A percentile compares a stretch with the other conserved stretches of the same genome.
phyloP scores from a whole-genome alignment of 768 basidiomycete genomes.

The Sarcomyxa edulis region DNA sequence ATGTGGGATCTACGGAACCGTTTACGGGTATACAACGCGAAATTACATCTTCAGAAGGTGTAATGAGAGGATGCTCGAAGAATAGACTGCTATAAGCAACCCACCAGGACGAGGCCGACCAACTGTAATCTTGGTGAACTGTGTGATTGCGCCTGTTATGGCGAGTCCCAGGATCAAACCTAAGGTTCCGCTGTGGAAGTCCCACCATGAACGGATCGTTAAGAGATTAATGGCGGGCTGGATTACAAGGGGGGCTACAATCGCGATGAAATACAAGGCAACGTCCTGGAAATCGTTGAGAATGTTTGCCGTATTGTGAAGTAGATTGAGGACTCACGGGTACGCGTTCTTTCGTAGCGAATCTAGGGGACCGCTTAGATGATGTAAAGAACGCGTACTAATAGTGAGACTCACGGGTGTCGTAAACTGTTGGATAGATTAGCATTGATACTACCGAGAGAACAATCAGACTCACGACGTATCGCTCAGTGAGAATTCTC shows the following conservation, averaged over 20 bases:
- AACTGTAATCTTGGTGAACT: slow-evolving; percentile 81
- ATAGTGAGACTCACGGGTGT: slow-evolving; percentile 29
- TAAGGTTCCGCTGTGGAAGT: slow-evolving; percentile 65
- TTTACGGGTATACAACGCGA: slow-evolving; percentile 64
- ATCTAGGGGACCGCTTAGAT: slow-evolving; percentile 32
- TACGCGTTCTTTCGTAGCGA: slow-evolving; percentile 70
- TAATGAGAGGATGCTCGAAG: background rate
- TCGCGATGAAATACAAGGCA: slow-evolving; percentile 46
- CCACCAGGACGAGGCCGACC: slow-evolving; percentile 86
- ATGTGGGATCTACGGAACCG: slow-evolving; percentile 63
- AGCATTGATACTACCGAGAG: slow-evolving; percentile 14
- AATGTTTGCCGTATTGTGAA: slow-evolving; percentile 6
- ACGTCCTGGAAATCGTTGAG: slow-evolving; percentile 25
- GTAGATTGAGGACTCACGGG: slow-evolving; percentile 41
- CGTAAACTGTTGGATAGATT: slow-evolving; percentile 24
- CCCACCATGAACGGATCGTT: slow-evolving; percentile 85
- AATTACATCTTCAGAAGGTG: slow-evolving; percentile 44
- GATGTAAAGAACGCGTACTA: slow-evolving; percentile 1
- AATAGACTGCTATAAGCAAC: slow-evolving; percentile 2
- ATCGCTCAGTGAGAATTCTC: slow-evolving; percentile 77
- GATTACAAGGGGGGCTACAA: slow-evolving; percentile 64
- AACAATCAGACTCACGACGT: slow-evolving; percentile 48
- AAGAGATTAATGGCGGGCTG: slow-evolving; percentile 65
- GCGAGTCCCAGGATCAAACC: slow-evolving; percentile 66
- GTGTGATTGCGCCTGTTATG: slow-evolving; percentile 77